Evolutionary conservation across 73 alveolate genomes (phyloP), one percentile per base, ranked within the genome.

Genomic region (Paramecium octaurelia): DNA sequence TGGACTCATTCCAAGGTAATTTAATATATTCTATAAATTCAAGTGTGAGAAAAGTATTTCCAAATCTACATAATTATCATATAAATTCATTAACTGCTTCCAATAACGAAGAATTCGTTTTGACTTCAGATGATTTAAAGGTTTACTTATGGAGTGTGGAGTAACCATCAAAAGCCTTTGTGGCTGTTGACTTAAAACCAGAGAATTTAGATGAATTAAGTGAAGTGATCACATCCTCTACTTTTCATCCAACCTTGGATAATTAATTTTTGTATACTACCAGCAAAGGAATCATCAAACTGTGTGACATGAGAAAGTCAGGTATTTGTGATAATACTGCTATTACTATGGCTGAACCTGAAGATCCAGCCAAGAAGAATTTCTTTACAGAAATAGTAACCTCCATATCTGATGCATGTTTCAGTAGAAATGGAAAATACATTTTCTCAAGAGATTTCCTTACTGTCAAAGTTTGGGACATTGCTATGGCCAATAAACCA

Each of bases 361-460:
- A 93, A 59, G 97, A 96, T 75, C 97, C 98, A 57, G 92, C 97
- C 11, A 87, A 94, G 50, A 94, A 93, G 95, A 94, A 96, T 59
- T 96, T 96, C 93, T 96, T 96, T 73, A 94, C 98, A 16, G 98
- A 96, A 68, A 94, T 96, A 23, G 95, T 96, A n/a, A 95, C 95
- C 58, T 89, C 96, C 8, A 94, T 96, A 36, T 92, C 96, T 14
- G 88, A 94, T 46, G 98, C 96, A 8, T 86, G 91, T 57, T 94
- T 96, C 59, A 70, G 95, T 36, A 89, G 92, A 34, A 92, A 95
- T 35, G 94, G 94, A 18, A 93, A 95, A 59, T 85, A 85, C 69
- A 85, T 96, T 6, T 95, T 86, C 86, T 71, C 96, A 23, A 92
- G 98, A 92, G 97, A 96, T 85, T 96, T 94, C 75, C 75, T 96